A percentile compares a stretch with the other conserved stretches of the same genome.
phyloP scores from a whole-genome alignment of 495 filamentous ascomycete genomes.

The Ramalina intermedia region DNA sequence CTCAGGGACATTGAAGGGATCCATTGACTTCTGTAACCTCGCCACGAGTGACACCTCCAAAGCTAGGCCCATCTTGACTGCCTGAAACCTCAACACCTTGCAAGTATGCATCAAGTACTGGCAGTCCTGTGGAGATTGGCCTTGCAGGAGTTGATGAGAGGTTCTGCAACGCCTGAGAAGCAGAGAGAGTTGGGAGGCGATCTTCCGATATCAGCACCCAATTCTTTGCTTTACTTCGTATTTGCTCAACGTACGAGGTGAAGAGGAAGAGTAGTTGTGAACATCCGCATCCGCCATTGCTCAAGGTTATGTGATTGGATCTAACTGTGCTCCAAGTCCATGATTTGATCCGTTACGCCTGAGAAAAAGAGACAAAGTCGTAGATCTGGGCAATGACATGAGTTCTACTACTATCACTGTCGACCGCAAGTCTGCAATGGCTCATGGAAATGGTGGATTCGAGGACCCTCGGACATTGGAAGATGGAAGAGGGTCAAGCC shows the following conservation, averaged over 20 bases:
- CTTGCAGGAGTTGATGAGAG: constrained; percentile 33
- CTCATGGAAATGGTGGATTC: no score
- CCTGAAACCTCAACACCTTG: not conserved
- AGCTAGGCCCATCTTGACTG: not conserved
- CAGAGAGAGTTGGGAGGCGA: constrained; percentile 74
- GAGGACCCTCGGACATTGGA: no score
- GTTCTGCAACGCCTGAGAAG: constrained; percentile 65
- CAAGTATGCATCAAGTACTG: constrained; percentile 43
- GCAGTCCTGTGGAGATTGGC: constrained; percentile 53
- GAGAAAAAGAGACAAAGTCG: no score
- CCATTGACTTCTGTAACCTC: constrained; percentile 60
- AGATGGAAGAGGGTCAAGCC: no score
- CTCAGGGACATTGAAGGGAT: not conserved
- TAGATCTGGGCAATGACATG: no score
- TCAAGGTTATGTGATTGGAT: no score
- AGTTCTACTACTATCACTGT: no score
- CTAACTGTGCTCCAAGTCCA: no score
- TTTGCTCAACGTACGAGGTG: constrained; percentile 10
- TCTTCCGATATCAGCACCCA: constrained; percentile 3
- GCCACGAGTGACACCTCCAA: constrained; percentile 52
- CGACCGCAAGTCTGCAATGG: no score
- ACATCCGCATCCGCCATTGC: constrained; percentile 10
- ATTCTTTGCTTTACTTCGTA: not conserved
- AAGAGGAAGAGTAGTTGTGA: constrained; percentile 15
- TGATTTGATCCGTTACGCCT: not conserved